Base-by-base conservation (phyloP, 495 filamentous ascomycete genomes). In the Talaromyces wortmannii region DNA sequence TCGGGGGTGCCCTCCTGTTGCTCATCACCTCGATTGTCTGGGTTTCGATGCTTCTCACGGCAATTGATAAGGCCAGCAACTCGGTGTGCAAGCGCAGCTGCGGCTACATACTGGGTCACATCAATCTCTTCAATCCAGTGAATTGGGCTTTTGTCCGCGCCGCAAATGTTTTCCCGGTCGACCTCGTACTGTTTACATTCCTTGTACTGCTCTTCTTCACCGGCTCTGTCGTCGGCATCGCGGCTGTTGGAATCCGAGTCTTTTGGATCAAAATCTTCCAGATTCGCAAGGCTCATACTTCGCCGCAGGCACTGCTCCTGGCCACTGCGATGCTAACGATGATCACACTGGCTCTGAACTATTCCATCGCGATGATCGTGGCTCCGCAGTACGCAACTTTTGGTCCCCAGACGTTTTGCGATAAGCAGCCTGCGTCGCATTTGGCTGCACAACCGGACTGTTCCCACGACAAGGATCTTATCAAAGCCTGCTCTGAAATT, bases 351-450 rank as follows among this genome's bases (percentile, higher is more conserved):
- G 92, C 90, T 33, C 82, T 96, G 59, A 95, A 97, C 67, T 98
- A 97, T 69, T 82, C 89, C 8, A 76, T 97, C 36, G 83, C 89
- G 53, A 96, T 95, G 88, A 72, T 97, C 32, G 83, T 95, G 18
- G 92, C 91, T 3, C 95, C 94, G 1, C 91, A 97, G 62, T 98
- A 98, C 65, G 83, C 94, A 31, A 95, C 89, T 40, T 98, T 89
- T 68, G 94, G 94, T 36, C 88, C 91, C 2, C 94, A 98, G 67
- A 96, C 89, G 16, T 97, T 92, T 71, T 98, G 94, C 70, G 83
- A 87, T 61, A 56, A 50, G 49, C 23, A 23, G 2, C 73, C 84
- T 5, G 61, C 57, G 7, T n/a, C n/a, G 7, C 70, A 77, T 56
- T 79, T 82, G 0, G 77, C 77, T 15, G 76, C 78, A 43, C 81